Base-by-base conservation (phyloP, 495 filamentous ascomycete genomes). In the Podospora pseudocomata region DNA sequence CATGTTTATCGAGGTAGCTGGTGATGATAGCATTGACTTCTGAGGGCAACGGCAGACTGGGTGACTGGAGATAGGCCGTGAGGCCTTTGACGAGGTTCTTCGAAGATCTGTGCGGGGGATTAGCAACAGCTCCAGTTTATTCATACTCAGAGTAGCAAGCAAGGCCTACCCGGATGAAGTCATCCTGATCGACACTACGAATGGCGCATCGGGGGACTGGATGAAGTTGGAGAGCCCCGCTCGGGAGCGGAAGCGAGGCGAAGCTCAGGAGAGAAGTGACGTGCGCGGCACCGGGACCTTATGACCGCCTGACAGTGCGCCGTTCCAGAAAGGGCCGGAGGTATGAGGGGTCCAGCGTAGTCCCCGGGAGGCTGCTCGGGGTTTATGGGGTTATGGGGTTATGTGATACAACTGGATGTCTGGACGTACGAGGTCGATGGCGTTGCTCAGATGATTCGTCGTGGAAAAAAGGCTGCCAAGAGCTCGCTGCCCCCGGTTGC, bases 81-180 rank as follows among this genome's bases (percentile, higher is more conserved):
- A 92, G 80, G 59, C 85, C 84, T 75, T 85, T 89, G 70, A 82
- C 74, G 70, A 88, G 82, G 72, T 91, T 89, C 74, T 85, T 90
- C 32, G 88, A 67, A 32, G 78, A 79, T 55, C 78, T 80, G 60
- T 19, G 34, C 18, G 16, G 32, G 20, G 18, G 32, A 56, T 23
- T 30, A 62, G 26, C 26, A 32, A 65, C 66, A 53, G 26, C 19
- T 32, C 27, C 53, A n/a, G n/a, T 32, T 59, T 4, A 23, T 19
- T 19, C 44, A 60, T 30, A 32, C 4, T 44, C 30, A 9, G 64
- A 49, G 39, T 20, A 20, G 16, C 15, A 56, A 26, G 55, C 19
- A 19, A 58, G n/a, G 71, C 74, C 61, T 67, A 77, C 76, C 71
- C 75, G 64, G 76, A 78, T 71, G 76, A 78, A 70, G 76, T 72